Conservation (phyloP, 257 asterid species). For the Striga asiatica region DNA sequence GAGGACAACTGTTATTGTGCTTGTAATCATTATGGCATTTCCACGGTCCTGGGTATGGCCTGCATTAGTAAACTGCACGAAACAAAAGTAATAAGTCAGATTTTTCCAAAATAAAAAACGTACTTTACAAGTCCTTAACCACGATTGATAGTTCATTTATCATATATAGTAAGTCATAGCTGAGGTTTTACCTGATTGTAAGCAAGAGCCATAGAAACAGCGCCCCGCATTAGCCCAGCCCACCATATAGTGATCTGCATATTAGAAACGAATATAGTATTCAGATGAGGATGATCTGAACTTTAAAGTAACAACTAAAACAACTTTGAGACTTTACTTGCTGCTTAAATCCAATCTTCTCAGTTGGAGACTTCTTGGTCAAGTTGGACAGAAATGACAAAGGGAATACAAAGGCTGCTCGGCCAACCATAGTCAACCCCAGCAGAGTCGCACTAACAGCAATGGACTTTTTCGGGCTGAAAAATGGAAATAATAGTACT, state of each 20-base stretch:
- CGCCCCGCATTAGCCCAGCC: slow-evolving; percentile 99
- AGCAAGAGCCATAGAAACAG: slow-evolving; percentile 99
- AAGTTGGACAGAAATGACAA: slow-evolving; percentile 78
- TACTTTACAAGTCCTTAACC: no score
- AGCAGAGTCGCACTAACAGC: slow-evolving; percentile 70
- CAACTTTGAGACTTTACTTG: slow-evolving; percentile 44
- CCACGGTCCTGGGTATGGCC: slow-evolving; percentile 68
- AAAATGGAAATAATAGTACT: slow-evolving; percentile 2
- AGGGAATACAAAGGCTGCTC: slow-evolving; percentile 97
- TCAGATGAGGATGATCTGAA: slow-evolving; percentile 5
- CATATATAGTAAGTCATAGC: neutral
- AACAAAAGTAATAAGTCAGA: slow-evolving; percentile 9
- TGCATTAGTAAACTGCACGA: slow-evolving; percentile 62
- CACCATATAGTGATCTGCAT: slow-evolving; percentile 86
- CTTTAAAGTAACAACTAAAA: neutral
- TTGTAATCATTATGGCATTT: slow-evolving; percentile 83
- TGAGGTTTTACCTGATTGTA: slow-evolving; percentile 67
- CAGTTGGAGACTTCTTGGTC: slow-evolving; percentile 53
- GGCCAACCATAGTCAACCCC: slow-evolving; percentile 75
- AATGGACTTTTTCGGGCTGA: slow-evolving; percentile 63
- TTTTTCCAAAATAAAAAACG: neutral
- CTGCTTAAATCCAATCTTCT: slow-evolving; percentile 61
- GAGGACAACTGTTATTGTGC: slow-evolving; percentile 94
- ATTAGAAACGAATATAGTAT: slow-evolving; percentile 1
- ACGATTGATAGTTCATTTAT: no score